phyloP scores from a whole-genome alignment of 2,329 filamentous ascomycete species.

The Allantophomopsis lycopodina region DNA sequence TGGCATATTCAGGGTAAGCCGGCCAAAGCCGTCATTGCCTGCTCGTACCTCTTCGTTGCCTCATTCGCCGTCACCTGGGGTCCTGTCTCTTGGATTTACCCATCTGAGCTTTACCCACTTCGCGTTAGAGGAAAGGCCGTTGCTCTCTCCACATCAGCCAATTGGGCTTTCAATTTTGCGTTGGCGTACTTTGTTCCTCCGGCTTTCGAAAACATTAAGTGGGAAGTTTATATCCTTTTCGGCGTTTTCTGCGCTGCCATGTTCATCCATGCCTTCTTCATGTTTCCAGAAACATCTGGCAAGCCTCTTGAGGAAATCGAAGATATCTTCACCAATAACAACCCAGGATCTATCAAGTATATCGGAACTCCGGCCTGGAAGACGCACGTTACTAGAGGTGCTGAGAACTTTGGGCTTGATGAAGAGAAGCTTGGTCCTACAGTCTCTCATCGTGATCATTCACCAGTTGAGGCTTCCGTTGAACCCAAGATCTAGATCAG shows the following conservation, averaged over 20 bases:
- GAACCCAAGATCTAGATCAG: too few relatives aligned
- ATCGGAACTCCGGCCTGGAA: conserved; percentile 7
- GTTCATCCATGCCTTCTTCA: conserved; percentile 36
- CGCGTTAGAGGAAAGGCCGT: conserved; percentile 37
- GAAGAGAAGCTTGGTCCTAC: conserved; percentile 2
- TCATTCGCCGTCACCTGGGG: conserved; percentile 31
- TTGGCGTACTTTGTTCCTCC: conserved; percentile 33
- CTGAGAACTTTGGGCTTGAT: conserved; percentile 1
- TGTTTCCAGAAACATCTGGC: conserved; percentile 41
- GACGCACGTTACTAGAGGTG: conserved; percentile 4
- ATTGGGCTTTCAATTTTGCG: conserved; percentile 36
- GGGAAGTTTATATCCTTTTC: conserved; percentile 37
- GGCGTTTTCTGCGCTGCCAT: conserved; percentile 35
- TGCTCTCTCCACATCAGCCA: conserved; percentile 33
- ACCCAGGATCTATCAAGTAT: conserved; percentile 2
- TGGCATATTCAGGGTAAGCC: conserved; percentile 32
- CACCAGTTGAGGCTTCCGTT: too few relatives aligned
- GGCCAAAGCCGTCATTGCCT: conserved; percentile 46
- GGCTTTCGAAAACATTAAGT: conserved; percentile 29
- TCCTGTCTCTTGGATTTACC: conserved; percentile 29
- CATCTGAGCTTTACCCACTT: conserved; percentile 32
- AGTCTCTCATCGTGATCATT: too few relatives aligned
- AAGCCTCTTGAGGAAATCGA: conserved; percentile 41
- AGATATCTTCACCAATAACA: conserved; percentile 25
- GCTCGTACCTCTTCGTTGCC: conserved; percentile 51